Evolutionary conservation across 345 rosid genomes (phyloP).

Genomic region (Cardamine resedifolia): DNA sequence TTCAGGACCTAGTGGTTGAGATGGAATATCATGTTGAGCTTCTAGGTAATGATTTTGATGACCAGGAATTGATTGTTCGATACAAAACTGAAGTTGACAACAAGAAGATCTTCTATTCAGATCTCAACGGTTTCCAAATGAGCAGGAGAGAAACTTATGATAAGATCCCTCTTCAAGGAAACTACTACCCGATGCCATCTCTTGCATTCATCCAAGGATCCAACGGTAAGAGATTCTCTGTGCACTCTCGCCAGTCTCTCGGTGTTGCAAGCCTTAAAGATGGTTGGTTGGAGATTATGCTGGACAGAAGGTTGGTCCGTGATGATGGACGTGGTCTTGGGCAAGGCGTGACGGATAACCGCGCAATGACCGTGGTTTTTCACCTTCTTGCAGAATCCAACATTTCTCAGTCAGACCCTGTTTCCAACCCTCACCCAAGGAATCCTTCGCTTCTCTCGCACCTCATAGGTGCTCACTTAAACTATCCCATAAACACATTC

Average conservation of each 20-base stretch:
- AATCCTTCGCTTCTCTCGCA: slow-evolving; percentile 91
- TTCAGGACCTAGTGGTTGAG: slow-evolving; percentile 66
- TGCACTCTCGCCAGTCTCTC: slow-evolving; percentile 87
- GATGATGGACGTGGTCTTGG: slow-evolving; percentile 99
- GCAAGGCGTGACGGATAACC: slow-evolving; percentile 94
- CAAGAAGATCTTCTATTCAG: slow-evolving; percentile 71
- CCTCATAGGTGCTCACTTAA: slow-evolving; percentile 64
- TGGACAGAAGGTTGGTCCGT: slow-evolving; percentile 74
- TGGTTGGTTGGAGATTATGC: slow-evolving; percentile 97
- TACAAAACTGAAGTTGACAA: slow-evolving; percentile 76
- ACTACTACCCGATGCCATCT: slow-evolving; percentile 97
- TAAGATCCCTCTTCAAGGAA: slow-evolving; percentile 97
- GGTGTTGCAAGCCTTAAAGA: slow-evolving; percentile 76
- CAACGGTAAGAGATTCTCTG: slow-evolving; percentile 74
- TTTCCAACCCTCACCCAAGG: slow-evolving; percentile 50
- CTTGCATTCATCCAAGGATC: slow-evolving; percentile 91
- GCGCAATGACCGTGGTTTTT: slow-evolving; percentile 67
- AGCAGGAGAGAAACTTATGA: slow-evolving; percentile 91
- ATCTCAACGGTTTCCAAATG: slow-evolving; percentile 98
- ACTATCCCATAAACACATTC: slow-evolving; percentile 79
- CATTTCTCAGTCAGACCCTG: slow-evolving; percentile 53
- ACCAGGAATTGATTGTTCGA: slow-evolving; percentile 81
- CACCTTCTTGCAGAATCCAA: slow-evolving; percentile 70
- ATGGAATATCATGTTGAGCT: slow-evolving; percentile 97
- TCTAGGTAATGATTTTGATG: slow-evolving; percentile 59